Percentiles rank a stretch among this genome's conserved stretches.
These are phyloP conservation scores for Talaromyces wortmannii DNA, from an alignment of 495 filamentous ascomycete genomes.

Conservation along the genomic window DNA sequence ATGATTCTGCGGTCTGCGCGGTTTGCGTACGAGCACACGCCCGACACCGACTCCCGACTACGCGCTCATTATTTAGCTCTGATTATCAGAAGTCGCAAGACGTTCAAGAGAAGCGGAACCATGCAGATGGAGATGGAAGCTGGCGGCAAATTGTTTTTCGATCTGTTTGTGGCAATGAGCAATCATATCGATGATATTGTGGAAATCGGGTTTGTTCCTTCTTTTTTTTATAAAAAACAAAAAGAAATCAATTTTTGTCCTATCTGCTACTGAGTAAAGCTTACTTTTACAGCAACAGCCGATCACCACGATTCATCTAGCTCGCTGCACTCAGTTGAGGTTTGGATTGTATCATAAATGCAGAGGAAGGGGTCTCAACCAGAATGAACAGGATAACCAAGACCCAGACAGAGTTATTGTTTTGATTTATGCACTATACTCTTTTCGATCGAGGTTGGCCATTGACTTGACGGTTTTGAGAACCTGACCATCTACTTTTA, in stretches of 20 bases:
- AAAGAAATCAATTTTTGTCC: too few species aligned
- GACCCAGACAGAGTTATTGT: conserved; percentile 12
- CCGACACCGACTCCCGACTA: conserved; percentile 79
- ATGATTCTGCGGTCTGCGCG: conserved; percentile 85
- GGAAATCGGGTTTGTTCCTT: conserved; percentile 39
- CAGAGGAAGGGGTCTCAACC: conserved; percentile 22
- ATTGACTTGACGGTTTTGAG: conserved; percentile 21
- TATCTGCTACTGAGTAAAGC: conserved; percentile 3
- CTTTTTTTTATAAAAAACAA: too few species aligned
- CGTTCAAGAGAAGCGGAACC: conserved; percentile 91
- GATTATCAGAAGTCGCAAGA: conserved; percentile 88
- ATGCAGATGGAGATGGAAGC: conserved; percentile 98
- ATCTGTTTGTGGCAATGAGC: conserved; percentile 95
- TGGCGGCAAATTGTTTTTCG: conserved; percentile 88
- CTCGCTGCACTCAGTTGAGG: conserved; percentile 9
- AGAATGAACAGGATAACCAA: conserved; percentile 25
- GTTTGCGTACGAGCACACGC: conserved; percentile 91
- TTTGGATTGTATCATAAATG: conserved; percentile 17
- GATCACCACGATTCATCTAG: conserved; percentile 34
- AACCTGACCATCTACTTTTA: conserved; percentile 15
- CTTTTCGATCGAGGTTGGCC: conserved; percentile 42
- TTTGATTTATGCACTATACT: conserved; percentile 21
- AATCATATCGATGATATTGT: conserved; percentile 91
- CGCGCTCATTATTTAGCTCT: conserved; percentile 92
- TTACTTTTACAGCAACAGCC: conserved; percentile 21